Evolutionary conservation across 768 basidiomycete species (phyloP).

Genomic region (Bullera alba): DNA sequence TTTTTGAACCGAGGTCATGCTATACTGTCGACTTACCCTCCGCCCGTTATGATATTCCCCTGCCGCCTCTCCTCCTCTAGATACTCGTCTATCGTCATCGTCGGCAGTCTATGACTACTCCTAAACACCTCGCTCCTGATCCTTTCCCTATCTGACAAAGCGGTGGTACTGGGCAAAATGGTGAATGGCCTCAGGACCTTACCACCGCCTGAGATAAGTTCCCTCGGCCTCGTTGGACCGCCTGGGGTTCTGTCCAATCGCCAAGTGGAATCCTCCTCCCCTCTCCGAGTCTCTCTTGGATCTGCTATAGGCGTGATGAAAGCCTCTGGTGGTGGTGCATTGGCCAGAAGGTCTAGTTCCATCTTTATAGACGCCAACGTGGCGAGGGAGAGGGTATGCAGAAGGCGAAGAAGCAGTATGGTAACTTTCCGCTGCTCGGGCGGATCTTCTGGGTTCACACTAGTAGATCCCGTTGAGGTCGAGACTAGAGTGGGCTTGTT

Average conservation of each 20-base stretch:
- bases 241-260: slow-evolving; percentile 57
- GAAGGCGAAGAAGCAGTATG: slow-evolving; percentile 64
- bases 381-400: slow-evolving; percentile 61
- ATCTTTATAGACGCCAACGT: slow-evolving; percentile 64
- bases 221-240: slow-evolving; percentile 39
- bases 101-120: slow-evolving; percentile 74
- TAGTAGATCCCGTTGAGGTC: slow-evolving; percentile 13
- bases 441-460: slow-evolving; percentile 26
- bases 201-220: slow-evolving; percentile 64
- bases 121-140: slow-evolving; percentile 77
- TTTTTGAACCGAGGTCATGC: neutral
- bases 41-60: slow-evolving; percentile 79
- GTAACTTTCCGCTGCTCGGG: slow-evolving; percentile 50
- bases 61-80: slow-evolving; percentile 72
- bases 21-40: slow-evolving; percentile 58
- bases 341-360: slow-evolving; percentile 61
- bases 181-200: slow-evolving; percentile 89
- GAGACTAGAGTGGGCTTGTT: slow-evolving; percentile 2
- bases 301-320: slow-evolving; percentile 12
- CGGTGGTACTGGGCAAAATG: slow-evolving; percentile 67
- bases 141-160: slow-evolving; percentile 57
- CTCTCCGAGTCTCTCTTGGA: slow-evolving; percentile 5
- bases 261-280: slow-evolving; percentile 58
- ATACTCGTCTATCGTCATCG: slow-evolving; percentile 94
- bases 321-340: slow-evolving; percentile 34